A percentile compares a stretch with the other conserved stretches of the same genome.
Conservation (phyloP, 352 stramenopile species). For the Globisporangium spiculum region DNA sequence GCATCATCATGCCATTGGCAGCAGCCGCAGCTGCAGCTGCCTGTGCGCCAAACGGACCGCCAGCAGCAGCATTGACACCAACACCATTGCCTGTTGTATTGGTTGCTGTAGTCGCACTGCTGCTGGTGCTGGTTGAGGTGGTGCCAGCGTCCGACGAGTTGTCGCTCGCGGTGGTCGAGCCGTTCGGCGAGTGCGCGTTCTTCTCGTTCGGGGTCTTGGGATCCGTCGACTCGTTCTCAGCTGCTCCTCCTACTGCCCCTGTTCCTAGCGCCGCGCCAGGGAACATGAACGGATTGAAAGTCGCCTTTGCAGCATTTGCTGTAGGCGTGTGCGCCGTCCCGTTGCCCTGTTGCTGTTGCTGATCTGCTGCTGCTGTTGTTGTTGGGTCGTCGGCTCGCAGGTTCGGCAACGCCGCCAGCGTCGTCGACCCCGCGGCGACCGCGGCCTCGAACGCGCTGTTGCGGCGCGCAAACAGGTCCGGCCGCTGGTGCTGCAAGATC, state of each 20-base stretch:
- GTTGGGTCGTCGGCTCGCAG: constrained; percentile 7
- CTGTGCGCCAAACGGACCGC: constrained; percentile 16
- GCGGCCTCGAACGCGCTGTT: constrained; percentile 30
- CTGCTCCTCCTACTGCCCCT: not conserved
- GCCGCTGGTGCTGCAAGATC: constrained; percentile 18
- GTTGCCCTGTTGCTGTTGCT: constrained; percentile 7
- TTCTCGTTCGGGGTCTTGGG: constrained; percentile 3
- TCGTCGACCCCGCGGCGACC: constrained; percentile 31
- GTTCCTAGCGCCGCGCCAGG: not conserved
- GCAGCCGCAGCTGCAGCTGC: not conserved
- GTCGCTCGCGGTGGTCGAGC: constrained; percentile 16
- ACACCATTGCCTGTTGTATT: not conserved
- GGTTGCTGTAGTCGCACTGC: not conserved
- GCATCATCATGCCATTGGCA: constrained; percentile 65
- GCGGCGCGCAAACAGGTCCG: constrained; percentile 16
- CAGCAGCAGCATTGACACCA: not conserved
- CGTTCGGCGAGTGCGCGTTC: constrained; percentile 10
- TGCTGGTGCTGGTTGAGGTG: constrained; percentile 9
- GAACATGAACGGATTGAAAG: constrained; percentile 12
- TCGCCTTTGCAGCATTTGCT: constrained; percentile 7
- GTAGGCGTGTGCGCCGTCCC: constrained; percentile 5
- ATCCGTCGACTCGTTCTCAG: not conserved
- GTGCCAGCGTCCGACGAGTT: constrained; percentile 11
- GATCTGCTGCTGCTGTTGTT: not conserved
- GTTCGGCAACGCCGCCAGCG: constrained; percentile 36